Conservation (phyloP, 805 yeast species). For the Candida hungchunana region DNA sequence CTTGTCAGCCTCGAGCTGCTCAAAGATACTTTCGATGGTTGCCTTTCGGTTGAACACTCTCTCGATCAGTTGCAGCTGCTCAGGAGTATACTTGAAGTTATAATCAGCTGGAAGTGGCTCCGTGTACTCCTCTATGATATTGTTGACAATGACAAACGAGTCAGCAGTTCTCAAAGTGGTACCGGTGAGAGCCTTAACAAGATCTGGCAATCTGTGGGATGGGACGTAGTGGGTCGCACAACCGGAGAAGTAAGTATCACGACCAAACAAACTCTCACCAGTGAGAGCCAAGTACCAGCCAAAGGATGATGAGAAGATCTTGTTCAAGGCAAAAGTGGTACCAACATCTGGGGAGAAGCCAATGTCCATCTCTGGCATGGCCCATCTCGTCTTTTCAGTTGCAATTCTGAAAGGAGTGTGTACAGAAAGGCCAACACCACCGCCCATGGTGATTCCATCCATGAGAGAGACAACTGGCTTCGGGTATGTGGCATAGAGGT, state of each 20-base stretch:
- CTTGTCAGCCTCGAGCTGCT: conserved; percentile 45
- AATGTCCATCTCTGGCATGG: conserved; percentile 98
- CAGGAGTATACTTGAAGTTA: conserved; percentile 51
- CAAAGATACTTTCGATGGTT: conserved; percentile 45
- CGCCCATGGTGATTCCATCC: conserved; percentile 97
- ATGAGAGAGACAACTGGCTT: conserved; percentile 84
- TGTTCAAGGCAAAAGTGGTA: conserved; percentile 81
- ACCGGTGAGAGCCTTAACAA: conserved; percentile 60
- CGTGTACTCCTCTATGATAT: conserved; percentile 74
- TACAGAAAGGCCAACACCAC: conserved; percentile 89
- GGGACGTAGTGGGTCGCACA: conserved; percentile 89
- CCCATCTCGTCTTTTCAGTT: conserved; percentile 85
- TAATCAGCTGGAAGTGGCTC: conserved; percentile 62
- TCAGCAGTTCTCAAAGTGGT: conserved; percentile 24
- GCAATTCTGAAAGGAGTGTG: conserved; percentile 92
- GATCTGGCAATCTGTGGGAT: conserved; percentile 53
- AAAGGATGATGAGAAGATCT: conserved; percentile 66
- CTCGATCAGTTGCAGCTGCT: conserved; percentile 63
- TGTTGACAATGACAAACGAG: conserved; percentile 48
- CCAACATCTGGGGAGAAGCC: conserved; percentile 98
- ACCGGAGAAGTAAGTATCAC: conserved; percentile 79
- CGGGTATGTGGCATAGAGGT: conserved; percentile 70
- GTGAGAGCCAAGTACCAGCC: conserved; percentile 87
- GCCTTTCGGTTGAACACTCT: conserved; percentile 51
- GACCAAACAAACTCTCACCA: conserved; percentile 72